These are phyloP conservation scores for Byssoonygena ceratinophila DNA, from an alignment of 2,329 filamentous ascomycete genomes.

Conservation along the genomic window DNA sequence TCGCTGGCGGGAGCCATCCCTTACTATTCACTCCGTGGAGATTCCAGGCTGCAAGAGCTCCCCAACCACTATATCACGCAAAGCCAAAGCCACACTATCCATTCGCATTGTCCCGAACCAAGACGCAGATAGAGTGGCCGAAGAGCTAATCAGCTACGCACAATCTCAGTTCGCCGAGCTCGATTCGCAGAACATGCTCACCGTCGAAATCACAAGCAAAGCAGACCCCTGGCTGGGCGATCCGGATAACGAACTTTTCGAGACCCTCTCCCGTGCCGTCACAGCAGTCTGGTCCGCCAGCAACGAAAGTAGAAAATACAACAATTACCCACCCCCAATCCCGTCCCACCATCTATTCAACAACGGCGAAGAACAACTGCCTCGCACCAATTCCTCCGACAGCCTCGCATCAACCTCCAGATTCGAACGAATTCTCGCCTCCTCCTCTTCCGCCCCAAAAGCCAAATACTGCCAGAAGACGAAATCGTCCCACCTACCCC, in stretches of 20 bases:
- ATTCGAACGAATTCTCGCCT: conserved; percentile 32
- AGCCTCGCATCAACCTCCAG: conserved; percentile 29
- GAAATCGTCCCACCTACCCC: conserved; percentile 2
- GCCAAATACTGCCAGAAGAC: not conserved
- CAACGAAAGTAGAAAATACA: conserved; percentile 22
- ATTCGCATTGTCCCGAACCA: conserved; percentile 90
- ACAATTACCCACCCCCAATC: conserved; percentile 27
- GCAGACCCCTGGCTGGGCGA: conserved; percentile 96
- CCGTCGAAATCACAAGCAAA: conserved; percentile 77
- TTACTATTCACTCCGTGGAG: conserved; percentile 88
- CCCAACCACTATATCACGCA: conserved; percentile 72
- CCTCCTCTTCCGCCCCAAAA: conserved; percentile 17
- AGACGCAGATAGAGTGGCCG: conserved; percentile 66
- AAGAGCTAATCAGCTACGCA: conserved; percentile 56
- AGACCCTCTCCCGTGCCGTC: conserved; percentile 74
- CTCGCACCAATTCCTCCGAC: conserved; percentile 30
- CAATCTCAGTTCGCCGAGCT: conserved; percentile 60
- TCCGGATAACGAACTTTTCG: conserved; percentile 80
- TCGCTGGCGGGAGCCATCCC: conserved; percentile 85
- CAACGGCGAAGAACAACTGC: conserved; percentile 16
- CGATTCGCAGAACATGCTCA: conserved; percentile 69
- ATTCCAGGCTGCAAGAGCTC: conserved; percentile 81
- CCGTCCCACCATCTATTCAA: conserved; percentile 16
- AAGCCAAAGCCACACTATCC: conserved; percentile 79
- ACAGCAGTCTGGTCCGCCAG: conserved; percentile 64